Base-by-base conservation (phyloP, 148 eudicot species). In the Rhododendron vialii region DNA sequence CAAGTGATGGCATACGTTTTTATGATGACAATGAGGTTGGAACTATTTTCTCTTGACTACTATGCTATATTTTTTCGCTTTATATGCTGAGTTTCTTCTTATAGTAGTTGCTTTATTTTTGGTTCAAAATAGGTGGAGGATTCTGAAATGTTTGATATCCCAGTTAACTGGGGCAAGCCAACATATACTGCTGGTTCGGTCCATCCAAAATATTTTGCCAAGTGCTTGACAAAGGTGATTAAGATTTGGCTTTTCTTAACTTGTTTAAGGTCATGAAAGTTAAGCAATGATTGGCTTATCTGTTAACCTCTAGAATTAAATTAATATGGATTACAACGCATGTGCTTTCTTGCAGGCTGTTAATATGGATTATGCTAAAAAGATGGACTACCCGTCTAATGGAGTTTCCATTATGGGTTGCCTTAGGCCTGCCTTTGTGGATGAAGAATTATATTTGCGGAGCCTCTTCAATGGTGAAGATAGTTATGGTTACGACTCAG, bases 131-230 rank as follows among this genome's bases (percentile, higher is more conserved):
- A 91, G 93, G 87, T 86, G 38, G 93, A 91, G 65, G 90, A 86
- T 83, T 80, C 85, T 77, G 84, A 80, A 51, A 78, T 80, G 82
- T 69, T 83, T 20, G 89, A 89, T 78, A 38, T 61, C 45, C 80
- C 83, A 33, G 81, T 84, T 80, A 86, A 88, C 48, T 88, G 91
- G 93, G 90, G 89, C 63, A 86, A 86, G 88, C 91, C 93, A 74
- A 28, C 14, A 11, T 88, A 87, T 53, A 83, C 83, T 65, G 82
- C 87, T 10, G 10, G 43, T 51, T 83, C 77, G 63, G 85, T 85
- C 35, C 93, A 91, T 86, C 93, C 93, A 87, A 83, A 80, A 85
- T 91, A 91, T 87, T 91, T 91, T 86, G 84, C 93, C 82, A 91
- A 91, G 89, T 91, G 92, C 87, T 87, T 91, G 90, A 51, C 90